These are phyloP conservation scores for Chamaenerion angustifolium DNA, from an alignment of 345 rosid species.

Conservation along the genomic window DNA sequence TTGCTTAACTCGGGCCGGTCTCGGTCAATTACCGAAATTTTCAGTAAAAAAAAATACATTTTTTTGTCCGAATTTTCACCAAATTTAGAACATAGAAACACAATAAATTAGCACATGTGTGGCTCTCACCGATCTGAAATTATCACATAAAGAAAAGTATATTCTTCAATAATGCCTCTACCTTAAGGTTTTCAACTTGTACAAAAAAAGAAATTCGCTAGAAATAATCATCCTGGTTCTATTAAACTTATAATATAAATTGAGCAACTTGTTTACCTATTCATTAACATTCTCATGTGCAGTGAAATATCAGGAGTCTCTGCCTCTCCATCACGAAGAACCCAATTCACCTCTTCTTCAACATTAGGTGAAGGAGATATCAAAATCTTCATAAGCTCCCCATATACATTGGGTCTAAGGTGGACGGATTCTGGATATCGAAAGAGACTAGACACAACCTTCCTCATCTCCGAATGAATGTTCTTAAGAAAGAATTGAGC, in stretches of 20 bases:
- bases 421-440: constrained; percentile 44
- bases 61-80: no score
- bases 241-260: background rate
- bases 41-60: no score
- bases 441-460: constrained; percentile 52
- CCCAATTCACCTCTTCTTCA: constrained; percentile 68
- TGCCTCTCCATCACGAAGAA: constrained; percentile 38
- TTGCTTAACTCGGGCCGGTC: no score
- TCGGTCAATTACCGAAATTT: no score
- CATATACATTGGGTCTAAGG: constrained; percentile 69
- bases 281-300: constrained; percentile 89
- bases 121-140: no score
- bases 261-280: constrained; percentile 27
- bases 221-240: background rate
- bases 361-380: constrained; percentile 72
- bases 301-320: constrained; percentile 83
- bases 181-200: background rate
- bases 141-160: background rate
- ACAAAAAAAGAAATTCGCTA: background rate
- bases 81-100: no score
- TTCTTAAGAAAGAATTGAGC: no score
- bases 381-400: no score
- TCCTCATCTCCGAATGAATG: constrained; percentile 68
- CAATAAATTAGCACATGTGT: no score
- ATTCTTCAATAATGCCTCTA: no score